A percentile compares a stretch with the other conserved stretches of the same genome.
phyloP scores from a whole-genome alignment of 2,329 filamentous ascomycete species.

The Aspergillus aculeatus region DNA sequence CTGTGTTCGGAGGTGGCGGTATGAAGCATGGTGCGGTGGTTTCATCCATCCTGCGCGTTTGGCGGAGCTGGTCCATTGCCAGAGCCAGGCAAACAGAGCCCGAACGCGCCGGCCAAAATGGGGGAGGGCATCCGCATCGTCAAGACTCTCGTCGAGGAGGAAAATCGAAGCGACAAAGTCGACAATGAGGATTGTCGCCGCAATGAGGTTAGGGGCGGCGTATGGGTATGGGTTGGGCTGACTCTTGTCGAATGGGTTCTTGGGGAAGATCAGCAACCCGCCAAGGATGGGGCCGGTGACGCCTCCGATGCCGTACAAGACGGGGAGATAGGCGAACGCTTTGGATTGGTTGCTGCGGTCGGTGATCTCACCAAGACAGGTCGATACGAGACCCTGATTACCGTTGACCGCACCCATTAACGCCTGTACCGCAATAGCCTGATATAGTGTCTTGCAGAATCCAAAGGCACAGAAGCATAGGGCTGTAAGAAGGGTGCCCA shows the following conservation, averaged over 20 bases:
- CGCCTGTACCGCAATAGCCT: conserved; percentile 80
- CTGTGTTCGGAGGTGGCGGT: conserved; percentile 28
- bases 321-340: conserved; percentile 90
- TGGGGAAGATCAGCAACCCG: conserved; percentile 70
- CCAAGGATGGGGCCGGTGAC: conserved; percentile 93
- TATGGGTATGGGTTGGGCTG: conserved; percentile 70
- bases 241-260: conserved; percentile 55
- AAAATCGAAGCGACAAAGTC: conserved; percentile 73
- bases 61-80: conserved; percentile 63
- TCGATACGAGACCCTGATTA: conserved; percentile 91
- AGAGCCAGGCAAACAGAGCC: conserved; percentile 65
- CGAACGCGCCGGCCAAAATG: conserved; percentile 59
- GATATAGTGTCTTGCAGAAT: conserved; percentile 77
- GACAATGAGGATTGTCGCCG: conserved; percentile 67
- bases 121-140: conserved; percentile 62
- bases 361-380: conserved; percentile 90
- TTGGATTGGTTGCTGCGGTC: conserved; percentile 91
- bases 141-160: conserved; percentile 83
- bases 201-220: conserved; percentile 76
- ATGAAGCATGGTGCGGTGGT: conserved; percentile 26
- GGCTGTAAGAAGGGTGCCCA: conserved; percentile 80
- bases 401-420: conserved; percentile 93
- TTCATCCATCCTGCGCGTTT: conserved; percentile 60
- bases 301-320: conserved; percentile 92
- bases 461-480: conserved; percentile 83